These are phyloP conservation scores for Yamadazyma scolyti DNA, from an alignment of 805 yeast genomes.

Conservation along the genomic window DNA sequence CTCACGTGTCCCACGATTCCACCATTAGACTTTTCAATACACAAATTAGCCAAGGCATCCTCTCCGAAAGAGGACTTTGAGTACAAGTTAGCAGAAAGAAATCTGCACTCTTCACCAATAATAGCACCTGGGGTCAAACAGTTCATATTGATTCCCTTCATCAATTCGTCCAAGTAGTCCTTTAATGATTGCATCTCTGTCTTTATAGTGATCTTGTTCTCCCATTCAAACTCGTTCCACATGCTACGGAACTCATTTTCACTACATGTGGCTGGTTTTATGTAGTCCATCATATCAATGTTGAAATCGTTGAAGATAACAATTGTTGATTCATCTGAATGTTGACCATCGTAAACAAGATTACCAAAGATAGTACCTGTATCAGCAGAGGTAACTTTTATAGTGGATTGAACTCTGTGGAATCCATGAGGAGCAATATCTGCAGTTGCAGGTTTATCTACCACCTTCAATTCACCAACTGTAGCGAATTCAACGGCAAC, in stretches of 20 bases:
- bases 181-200: constrained; percentile 64
- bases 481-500: constrained; percentile 93
- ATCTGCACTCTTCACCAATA: constrained; percentile 85
- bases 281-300: constrained; percentile 95
- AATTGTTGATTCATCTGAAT: constrained; percentile 82
- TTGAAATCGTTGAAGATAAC: constrained; percentile 93
- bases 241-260: constrained; percentile 89
- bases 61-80: constrained; percentile 94
- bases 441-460: constrained; percentile 84
- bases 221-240: constrained; percentile 99
- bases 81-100: constrained; percentile 90
- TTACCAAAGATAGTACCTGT: constrained; percentile 98
- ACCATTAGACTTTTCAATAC: constrained; percentile 81
- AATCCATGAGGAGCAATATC: constrained; percentile 98
- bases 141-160: constrained; percentile 88
- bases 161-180: constrained; percentile 71
- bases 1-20: constrained; percentile 90
- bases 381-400: constrained; percentile 94
- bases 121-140: constrained; percentile 90
- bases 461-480: constrained; percentile 90
- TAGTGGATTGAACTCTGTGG: constrained; percentile 81
- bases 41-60: constrained; percentile 92
- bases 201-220: constrained; percentile 89
- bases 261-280: constrained; percentile 88
- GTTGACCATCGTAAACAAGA: constrained; percentile 93